Conservation (phyloP, 2,329 filamentous ascomycete species). For the Ceratocystis smalleyi region DNA sequence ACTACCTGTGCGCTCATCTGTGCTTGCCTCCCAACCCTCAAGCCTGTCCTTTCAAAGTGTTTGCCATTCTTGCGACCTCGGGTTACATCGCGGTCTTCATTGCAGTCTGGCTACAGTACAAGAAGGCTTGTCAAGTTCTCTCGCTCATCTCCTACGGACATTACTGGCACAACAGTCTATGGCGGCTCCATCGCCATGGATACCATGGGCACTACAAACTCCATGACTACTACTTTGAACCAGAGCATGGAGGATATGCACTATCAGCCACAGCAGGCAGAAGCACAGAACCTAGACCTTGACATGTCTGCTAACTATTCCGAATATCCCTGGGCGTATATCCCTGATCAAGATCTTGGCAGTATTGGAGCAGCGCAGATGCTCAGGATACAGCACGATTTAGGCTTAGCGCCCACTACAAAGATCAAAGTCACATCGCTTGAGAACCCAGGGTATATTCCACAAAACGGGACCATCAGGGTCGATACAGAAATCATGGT, state of each 20-base stretch:
- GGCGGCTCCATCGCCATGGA: background rate
- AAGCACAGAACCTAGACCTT: background rate
- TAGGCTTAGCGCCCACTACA: conserved; percentile 6
- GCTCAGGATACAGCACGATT: conserved; percentile 10
- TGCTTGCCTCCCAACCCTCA: conserved; percentile 20
- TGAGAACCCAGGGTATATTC: background rate
- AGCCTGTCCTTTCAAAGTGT: conserved; percentile 20
- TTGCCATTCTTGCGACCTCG: conserved; percentile 19
- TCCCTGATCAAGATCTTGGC: background rate
- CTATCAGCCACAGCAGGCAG: background rate
- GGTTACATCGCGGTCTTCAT: background rate
- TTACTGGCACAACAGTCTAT: background rate
- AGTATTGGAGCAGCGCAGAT: background rate
- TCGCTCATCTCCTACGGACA: background rate
- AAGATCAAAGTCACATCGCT: conserved; percentile 4
- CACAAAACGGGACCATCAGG: conserved; percentile 11
- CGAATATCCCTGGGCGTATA: conserved; percentile 8
- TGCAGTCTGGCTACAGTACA: background rate
- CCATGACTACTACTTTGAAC: background rate
- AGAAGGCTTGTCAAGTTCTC: background rate
- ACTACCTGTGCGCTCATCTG: conserved; percentile 19
- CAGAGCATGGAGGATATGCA: background rate
- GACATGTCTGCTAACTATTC: background rate
- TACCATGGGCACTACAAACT: background rate
- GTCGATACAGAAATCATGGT: conserved; percentile 6